phyloP scores from a whole-genome alignment of 345 rosid genomes.

The Murraya paniculata region DNA sequence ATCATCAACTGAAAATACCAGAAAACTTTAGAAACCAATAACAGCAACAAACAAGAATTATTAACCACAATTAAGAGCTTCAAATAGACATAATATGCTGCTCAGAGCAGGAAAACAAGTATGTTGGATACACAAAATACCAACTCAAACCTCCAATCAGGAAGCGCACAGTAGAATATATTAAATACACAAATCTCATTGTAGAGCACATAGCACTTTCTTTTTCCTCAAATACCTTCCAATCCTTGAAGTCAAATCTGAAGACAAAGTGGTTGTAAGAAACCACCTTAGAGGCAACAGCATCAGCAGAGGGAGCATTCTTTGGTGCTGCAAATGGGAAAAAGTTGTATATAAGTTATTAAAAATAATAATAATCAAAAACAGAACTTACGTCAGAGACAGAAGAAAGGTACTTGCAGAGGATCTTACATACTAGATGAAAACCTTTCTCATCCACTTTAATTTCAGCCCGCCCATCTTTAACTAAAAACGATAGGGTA shows the following conservation, averaged over 20 bases:
- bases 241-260: conserved; percentile 45
- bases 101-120: no score
- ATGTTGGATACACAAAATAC: background rate
- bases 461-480: conserved; percentile 47
- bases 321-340: conserved; percentile 30
- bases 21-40: background rate
- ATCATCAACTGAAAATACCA: conserved; percentile 36
- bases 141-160: background rate
- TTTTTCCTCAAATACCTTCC: conserved; percentile 31
- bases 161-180: background rate
- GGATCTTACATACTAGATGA: conserved; percentile 44
- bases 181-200: background rate
- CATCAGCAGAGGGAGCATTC: conserved; percentile 39
- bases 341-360: background rate
- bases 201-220: background rate
- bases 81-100: background rate
- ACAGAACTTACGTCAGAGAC: background rate
- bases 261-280: conserved; percentile 41
- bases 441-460: conserved; percentile 29
- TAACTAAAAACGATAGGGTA: conserved; percentile 49
- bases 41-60: background rate
- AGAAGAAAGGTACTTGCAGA: background rate
- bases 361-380: background rate
- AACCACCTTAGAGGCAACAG: conserved; percentile 32
- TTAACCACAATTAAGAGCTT: background rate